phyloP scores from a whole-genome alignment of 2,329 filamentous ascomycete species.

The Beauveria asiatica region DNA sequence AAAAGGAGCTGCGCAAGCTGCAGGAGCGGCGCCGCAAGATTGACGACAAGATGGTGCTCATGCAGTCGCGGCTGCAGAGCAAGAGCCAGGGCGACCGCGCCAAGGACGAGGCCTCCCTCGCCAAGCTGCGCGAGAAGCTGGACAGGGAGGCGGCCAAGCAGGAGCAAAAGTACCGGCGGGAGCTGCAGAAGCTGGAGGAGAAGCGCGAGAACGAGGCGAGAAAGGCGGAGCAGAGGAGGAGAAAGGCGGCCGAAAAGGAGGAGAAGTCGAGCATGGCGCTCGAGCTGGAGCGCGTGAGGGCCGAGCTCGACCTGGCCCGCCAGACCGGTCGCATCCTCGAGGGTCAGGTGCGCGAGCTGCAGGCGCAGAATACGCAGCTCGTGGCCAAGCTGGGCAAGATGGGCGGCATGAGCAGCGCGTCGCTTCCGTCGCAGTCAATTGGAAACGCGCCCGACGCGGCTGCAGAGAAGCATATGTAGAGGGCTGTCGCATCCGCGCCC shows the following conservation, averaged over 20 bases:
- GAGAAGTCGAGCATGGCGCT: constrained; percentile 39
- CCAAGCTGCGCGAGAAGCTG: constrained; percentile 56
- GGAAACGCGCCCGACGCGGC: background rate
- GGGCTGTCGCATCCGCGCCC: background rate
- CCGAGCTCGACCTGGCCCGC: constrained; percentile 43
- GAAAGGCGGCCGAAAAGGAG: constrained; percentile 45
- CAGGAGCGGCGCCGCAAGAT: constrained; percentile 52
- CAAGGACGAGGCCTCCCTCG: constrained; percentile 40
- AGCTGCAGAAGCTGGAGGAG: constrained; percentile 56
- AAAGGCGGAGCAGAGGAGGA: constrained; percentile 45
- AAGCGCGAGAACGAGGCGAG: constrained; percentile 53
- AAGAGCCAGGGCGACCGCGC: constrained; percentile 39
- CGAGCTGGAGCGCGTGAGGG: constrained; percentile 43
- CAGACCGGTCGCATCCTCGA: constrained; percentile 47
- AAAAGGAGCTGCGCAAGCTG: constrained; percentile 59
- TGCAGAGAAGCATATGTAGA: background rate
- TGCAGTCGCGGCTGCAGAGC: constrained; percentile 38
- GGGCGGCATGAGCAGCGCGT: constrained; percentile 15
- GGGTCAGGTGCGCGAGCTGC: constrained; percentile 46
- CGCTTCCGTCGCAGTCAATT: background rate
- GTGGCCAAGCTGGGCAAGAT: constrained; percentile 44
- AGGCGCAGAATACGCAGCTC: constrained; percentile 51
- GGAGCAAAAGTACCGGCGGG: constrained; percentile 56
- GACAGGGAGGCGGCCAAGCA: constrained; percentile 55
- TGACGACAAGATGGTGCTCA: constrained; percentile 52